A percentile compares a stretch with the other conserved stretches of the same genome.
Conservation (phyloP, 148 eudicot genomes). For the Fagopyrum esculentum region DNA sequence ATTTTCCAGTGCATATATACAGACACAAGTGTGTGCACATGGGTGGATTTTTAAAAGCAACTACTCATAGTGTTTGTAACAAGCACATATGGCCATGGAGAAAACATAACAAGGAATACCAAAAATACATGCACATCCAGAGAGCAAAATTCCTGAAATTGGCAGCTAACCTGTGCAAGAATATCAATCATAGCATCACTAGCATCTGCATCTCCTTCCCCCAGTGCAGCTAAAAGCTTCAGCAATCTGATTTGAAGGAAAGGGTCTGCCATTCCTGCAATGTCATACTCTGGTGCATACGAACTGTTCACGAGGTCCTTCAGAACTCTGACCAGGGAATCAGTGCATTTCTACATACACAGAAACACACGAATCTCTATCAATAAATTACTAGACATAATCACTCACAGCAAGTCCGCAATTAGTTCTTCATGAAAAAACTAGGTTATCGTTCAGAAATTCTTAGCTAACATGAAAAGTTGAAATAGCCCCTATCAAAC, state of each 20-base stretch:
- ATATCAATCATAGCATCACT: slow-evolving; percentile 95
- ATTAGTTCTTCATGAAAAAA: not conserved
- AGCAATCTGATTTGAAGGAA: slow-evolving; percentile 90
- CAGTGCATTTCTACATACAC: slow-evolving; percentile 67
- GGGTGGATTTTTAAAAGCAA: not conserved
- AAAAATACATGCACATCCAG: not conserved
- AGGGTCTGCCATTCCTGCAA: slow-evolving; percentile 91
- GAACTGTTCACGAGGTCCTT: slow-evolving; percentile 92
- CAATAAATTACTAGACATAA: not conserved
- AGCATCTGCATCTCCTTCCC: slow-evolving; percentile 93
- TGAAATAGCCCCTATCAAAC: not conserved
- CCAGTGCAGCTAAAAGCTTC: slow-evolving; percentile 68
- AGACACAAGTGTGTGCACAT: not conserved
- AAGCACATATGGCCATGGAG: not conserved
- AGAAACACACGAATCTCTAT: not conserved
- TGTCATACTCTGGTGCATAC: slow-evolving; percentile 91
- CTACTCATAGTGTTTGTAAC: not conserved
- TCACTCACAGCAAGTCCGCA: not conserved
- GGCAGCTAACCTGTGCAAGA: slow-evolving; percentile 84
- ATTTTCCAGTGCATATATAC: not conserved
- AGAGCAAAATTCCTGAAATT: not conserved
- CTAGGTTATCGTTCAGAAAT: not conserved
- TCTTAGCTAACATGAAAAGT: not conserved
- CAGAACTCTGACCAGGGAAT: slow-evolving; percentile 69
- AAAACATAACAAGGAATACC: not conserved